A percentile compares a stretch with the other conserved stretches of the same genome.
These are phyloP conservation scores for Lentinula detonsa DNA, from an alignment of 768 basidiomycete genomes.

Conservation along the genomic window DNA sequence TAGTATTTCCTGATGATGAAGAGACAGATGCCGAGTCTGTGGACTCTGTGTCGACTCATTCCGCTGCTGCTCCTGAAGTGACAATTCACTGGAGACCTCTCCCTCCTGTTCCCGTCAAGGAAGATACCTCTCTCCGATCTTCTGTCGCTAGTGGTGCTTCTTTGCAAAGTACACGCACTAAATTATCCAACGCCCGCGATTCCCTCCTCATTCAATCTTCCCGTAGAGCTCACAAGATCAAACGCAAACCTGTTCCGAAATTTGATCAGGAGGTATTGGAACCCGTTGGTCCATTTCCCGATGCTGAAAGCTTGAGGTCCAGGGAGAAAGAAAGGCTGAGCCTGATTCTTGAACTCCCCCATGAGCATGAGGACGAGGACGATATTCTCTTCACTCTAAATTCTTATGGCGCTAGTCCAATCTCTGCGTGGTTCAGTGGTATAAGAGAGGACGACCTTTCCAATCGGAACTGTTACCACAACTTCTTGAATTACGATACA, in stretches of 20 bases:
- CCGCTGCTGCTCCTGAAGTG: neutral
- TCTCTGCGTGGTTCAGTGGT: neutral
- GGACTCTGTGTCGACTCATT: neutral
- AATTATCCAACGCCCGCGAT: neutral
- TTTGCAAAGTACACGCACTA: neutral
- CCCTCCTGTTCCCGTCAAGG: neutral
- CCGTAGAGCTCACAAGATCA: neutral
- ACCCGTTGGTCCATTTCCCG: neutral
- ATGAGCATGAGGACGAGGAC: neutral
- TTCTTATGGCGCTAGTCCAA: neutral
- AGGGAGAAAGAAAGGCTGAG: conserved; percentile 5
- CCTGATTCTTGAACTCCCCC: conserved; percentile 4
- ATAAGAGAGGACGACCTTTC: neutral
- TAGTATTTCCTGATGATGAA: conserved; percentile 43
- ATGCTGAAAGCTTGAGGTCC: neutral
- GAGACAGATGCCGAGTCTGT: neutral
- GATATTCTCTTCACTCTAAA: neutral
- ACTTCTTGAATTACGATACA: neutral
- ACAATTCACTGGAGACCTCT: conserved; percentile 1
- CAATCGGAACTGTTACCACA: neutral
- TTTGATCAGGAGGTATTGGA: neutral
- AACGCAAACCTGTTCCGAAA: conserved; percentile 6
- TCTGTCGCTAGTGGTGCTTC: neutral
- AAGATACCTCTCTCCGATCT: neutral
- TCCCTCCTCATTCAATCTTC: neutral